Percentiles rank a stretch among this genome's conserved stretches.
phyloP scores from a whole-genome alignment of 1,284 basidiomycete species.

The Phlebopus sp. region DNA sequence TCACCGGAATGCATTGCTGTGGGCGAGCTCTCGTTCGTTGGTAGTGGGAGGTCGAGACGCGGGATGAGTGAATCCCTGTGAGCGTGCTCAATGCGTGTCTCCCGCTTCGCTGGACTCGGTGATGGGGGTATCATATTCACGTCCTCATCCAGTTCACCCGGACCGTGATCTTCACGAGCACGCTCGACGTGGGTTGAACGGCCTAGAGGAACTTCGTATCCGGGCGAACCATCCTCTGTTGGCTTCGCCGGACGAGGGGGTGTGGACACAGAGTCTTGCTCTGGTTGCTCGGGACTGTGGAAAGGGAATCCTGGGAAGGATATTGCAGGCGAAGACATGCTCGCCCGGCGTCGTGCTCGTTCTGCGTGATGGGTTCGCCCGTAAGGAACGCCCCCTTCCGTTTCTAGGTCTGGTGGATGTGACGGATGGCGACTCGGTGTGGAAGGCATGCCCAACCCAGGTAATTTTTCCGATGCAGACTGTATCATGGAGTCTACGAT shows the following conservation, averaged over 20 bases:
- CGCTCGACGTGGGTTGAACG: conserved; percentile 50
- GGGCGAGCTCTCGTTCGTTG: conserved; percentile 22
- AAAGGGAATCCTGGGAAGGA: conserved; percentile 20
- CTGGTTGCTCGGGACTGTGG: conserved; percentile 4
- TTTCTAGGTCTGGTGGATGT: conserved; percentile 51
- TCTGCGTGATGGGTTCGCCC: conserved; percentile 68
- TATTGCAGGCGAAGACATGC: conserved; percentile 27
- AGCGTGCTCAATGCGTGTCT: conserved; percentile 11
- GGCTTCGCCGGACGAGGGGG: conserved; percentile 18
- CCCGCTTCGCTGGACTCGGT: conserved; percentile 53
- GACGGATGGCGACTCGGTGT: conserved; percentile 29
- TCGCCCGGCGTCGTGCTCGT: conserved; percentile 35
- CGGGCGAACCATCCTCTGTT: conserved; percentile 20
- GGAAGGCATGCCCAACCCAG: conserved; percentile 29
- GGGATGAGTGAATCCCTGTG: conserved; percentile 40
- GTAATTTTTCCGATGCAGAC: conserved; percentile 22
- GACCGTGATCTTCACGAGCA: conserved; percentile 34
- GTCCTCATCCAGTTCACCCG: conserved; percentile 42
- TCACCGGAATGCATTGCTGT: conserved; percentile 14
- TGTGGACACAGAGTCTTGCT: conserved; percentile 19
- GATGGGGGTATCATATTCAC: conserved; percentile 56
- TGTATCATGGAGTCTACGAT: conserved; percentile 61
- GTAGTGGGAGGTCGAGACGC: conserved; percentile 33
- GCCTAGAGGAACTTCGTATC: conserved; percentile 42
- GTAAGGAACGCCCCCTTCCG: conserved; percentile 64